Percentiles rank a stretch among this genome's conserved stretches.
Conservation (phyloP, 768 basidiomycete genomes). For the Kwoniella newhampshirensis region DNA sequence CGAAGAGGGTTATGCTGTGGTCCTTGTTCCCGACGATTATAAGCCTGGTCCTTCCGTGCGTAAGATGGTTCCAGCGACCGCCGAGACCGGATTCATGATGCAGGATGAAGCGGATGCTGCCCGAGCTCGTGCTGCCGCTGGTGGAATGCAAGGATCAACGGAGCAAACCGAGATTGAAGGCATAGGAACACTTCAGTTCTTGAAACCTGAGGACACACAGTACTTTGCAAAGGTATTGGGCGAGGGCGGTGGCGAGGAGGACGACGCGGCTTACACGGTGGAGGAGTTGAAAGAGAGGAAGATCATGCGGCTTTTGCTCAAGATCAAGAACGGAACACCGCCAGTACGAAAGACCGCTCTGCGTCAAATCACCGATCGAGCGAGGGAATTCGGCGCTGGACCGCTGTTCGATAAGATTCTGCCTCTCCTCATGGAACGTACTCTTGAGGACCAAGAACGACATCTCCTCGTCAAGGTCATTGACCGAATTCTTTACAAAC, state of each 20-base stretch:
- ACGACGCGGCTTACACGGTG: conserved; percentile 85
- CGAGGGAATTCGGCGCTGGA: conserved; percentile 95
- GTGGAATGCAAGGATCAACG: conserved; percentile 72
- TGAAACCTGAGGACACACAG: conserved; percentile 96
- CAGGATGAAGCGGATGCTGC: conserved; percentile 86
- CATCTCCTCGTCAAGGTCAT: conserved; percentile 98
- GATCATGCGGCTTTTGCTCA: conserved; percentile 94
- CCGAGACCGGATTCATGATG: conserved; percentile 87
- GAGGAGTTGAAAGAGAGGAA: conserved; percentile 99
- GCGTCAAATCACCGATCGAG: conserved; percentile 97
- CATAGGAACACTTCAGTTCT: conserved; percentile 93
- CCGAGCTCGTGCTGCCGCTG: conserved; percentile 80
- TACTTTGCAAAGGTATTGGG: conserved; percentile 87
- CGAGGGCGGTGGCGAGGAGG: conserved; percentile 64
- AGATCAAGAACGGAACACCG: conserved; percentile 99
- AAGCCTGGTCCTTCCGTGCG: conserved; percentile 66
- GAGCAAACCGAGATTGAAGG: conserved; percentile 98
- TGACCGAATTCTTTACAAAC: conserved; percentile 96
- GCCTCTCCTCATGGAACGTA: conserved; percentile 79
- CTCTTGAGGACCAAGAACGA: conserved; percentile 96
- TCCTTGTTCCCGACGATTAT: conserved; percentile 92
- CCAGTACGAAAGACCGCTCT: conserved; percentile 97
- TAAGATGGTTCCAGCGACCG: conserved; percentile 60
- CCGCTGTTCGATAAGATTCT: conserved; percentile 98
- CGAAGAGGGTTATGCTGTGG: conserved; percentile 75